Base-by-base conservation (phyloP, 1,284 basidiomycete species). In the Termitomyces sp. region DNA sequence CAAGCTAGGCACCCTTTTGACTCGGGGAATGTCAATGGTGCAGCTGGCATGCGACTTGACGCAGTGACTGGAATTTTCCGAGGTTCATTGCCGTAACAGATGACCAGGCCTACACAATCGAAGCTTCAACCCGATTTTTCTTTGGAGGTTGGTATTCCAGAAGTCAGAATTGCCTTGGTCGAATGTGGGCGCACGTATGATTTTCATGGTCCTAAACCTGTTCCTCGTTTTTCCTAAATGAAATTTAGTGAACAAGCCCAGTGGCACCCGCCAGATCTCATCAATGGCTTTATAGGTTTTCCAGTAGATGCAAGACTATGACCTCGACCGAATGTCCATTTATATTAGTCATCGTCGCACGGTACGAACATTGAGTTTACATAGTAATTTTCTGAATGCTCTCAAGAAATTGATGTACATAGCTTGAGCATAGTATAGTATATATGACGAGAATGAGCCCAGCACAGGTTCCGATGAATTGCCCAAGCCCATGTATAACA, bases 11-110 rank as follows among this genome's bases (percentile, higher is more conserved):
- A 64, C 62, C 45, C 53, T 50, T n/a, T 51, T 54, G 70, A 68
- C 69, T 73, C 70, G 69, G 69, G 66, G 68, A 69, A 67, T 33
- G 62, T 60, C 47, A 48, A 7, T 48, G 5, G 34, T 38, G 26
- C 15, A n/a, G 33, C 31, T 15, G 30, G 26, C 30, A 24, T 30
- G 12, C 4, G 31, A 7, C 13, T 17, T 17, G 30, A 30, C 12
- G 28, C 24, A 21, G 17, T 45, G 24, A 6, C n/a, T 26, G 24
- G 42, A 8, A 28, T 28, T 3, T 28, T 15, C 13, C 13, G 24
- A 47, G 21, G 26, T 48, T 5, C 26, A 24, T 48, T 28, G 47
- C 34, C 34, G n/a, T 28, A n/a, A 0, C 5, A 13, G 24, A 28
- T 10, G 24, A 19, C 42, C n/a, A 36, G 33, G 19, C 5, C 13